Base-by-base conservation (phyloP, 2,329 filamentous ascomycete species). In the Scedosporium dehoogii region DNA sequence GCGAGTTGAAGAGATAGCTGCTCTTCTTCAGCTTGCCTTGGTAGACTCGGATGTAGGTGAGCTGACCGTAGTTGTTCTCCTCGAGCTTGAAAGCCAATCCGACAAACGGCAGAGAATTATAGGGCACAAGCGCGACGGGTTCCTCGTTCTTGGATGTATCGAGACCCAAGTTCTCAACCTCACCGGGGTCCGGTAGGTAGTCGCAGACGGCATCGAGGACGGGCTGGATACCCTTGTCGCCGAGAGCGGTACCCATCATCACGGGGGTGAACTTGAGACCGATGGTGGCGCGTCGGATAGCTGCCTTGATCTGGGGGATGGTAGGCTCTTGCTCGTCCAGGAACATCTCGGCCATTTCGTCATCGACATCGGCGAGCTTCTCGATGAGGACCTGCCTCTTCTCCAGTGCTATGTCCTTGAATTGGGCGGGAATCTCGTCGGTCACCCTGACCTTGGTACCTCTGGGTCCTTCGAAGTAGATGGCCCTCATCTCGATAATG, bases 21-120 rank as follows among this genome's bases (percentile, higher is more conserved):
- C 92, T 91, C 82, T 96, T 97, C 73, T 81, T 88, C 64, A 99
- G 80, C 23, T 87, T 87, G 68, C 94, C 94, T 76, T 99, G 94
- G 79, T 99, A 99, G 63, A 99, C 94, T 69, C 94, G 91, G 66
- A 99, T 96, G 74, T 99, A 99, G 62, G 94, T 99, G 72, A 99
- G 84, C 76, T 99, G 94, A 53, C 94, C 94, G 70, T 96, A 99
- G 74, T 96, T 97, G 78, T 93, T 96, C 78, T 99, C 94, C 81
- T 99, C 94, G 23, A 99, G 86, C 82, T 99, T 99, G 82, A 99
- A 99, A 9, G 94, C 94, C 66, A 99, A 82, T 59, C 94, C 94
- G 62, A 97, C 92, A 71, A 97, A 97, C 0, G 94, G 94, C 25
- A 96, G 81, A 23, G 90, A 89, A 76, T 96, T 94, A 79, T 97